Conservation (phyloP, 2,329 filamentous ascomycete species). For the Epicoccum sorghinum region DNA sequence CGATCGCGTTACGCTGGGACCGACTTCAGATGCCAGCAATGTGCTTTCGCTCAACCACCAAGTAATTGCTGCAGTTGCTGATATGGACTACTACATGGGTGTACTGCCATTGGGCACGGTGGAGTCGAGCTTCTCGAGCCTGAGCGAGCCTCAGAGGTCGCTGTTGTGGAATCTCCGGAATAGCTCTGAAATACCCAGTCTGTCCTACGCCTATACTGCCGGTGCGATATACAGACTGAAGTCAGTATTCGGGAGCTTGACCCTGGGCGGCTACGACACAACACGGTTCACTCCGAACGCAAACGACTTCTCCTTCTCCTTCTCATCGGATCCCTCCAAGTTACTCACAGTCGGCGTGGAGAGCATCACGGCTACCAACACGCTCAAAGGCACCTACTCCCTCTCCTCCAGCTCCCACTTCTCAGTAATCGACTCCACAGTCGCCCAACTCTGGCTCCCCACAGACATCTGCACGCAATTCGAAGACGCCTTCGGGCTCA, state of each 20-base stretch:
- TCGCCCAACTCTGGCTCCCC: slow-evolving; percentile 51
- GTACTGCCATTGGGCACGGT: slow-evolving; percentile 38
- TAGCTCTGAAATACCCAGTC: slow-evolving; percentile 38
- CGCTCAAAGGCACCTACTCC: slow-evolving; percentile 43
- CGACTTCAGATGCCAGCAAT: slow-evolving; percentile 22
- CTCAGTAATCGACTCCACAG: slow-evolving; percentile 50
- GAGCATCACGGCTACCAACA: slow-evolving; percentile 42
- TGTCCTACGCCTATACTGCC: slow-evolving; percentile 46
- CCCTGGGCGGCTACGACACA: slow-evolving; percentile 52
- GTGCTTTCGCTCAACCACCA: slow-evolving; percentile 29
- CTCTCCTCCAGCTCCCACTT: slow-evolving; percentile 39
- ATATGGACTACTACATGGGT: slow-evolving; percentile 40
- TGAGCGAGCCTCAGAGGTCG: slow-evolving; percentile 33
- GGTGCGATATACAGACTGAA: slow-evolving; percentile 44
- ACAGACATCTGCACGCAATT: slow-evolving; percentile 48
- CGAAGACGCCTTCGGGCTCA: slow-evolving; percentile 48
- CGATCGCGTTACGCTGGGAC: slow-evolving; percentile 38
- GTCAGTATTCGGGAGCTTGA: slow-evolving; percentile 43
- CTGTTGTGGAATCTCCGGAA: slow-evolving; percentile 39
- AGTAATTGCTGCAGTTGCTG: slow-evolving; percentile 39
- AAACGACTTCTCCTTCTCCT: slow-evolving; percentile 42
- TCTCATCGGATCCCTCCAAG: slow-evolving; percentile 37
- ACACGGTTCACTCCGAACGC: slow-evolving; percentile 42
- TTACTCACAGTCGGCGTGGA: slow-evolving; percentile 43
- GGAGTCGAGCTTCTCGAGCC: slow-evolving; percentile 38